These are phyloP conservation scores for Cryptosporidium meleagridis DNA, from an alignment of 169 alveolate species.

Conservation along the genomic window DNA sequence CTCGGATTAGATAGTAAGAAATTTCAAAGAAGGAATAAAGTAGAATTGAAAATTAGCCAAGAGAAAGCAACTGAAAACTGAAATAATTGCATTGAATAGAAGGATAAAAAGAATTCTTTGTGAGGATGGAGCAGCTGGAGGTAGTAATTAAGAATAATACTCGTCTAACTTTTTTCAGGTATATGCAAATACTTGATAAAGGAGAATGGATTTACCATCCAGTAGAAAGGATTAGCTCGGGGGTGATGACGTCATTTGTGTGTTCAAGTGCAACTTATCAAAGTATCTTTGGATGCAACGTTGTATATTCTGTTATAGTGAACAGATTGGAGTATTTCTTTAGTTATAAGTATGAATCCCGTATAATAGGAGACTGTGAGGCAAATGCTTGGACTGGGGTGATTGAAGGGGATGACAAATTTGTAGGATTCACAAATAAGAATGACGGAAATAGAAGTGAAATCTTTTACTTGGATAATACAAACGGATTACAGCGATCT, in stretches of 20 bases:
- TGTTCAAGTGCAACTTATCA: conserved; percentile 53
- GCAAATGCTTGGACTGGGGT: conserved; percentile 35
- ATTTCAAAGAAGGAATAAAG: background rate
- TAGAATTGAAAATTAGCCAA: background rate
- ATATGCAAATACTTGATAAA: conserved; percentile 34
- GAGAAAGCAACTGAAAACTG: background rate
- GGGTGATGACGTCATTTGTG: conserved; percentile 41
- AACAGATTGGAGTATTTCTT: conserved; percentile 37
- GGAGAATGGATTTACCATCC: conserved; percentile 74
- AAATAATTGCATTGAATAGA: background rate
- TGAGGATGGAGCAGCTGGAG: conserved; percentile 66
- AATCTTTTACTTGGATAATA: conserved; percentile 39
- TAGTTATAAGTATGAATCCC: conserved; percentile 55
- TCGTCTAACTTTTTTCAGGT: conserved; percentile 53
- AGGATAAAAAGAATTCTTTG: background rate
- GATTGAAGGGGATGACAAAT: conserved; percentile 9
- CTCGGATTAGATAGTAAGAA: background rate
- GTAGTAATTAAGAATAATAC: conserved; percentile 55
- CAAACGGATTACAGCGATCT: conserved; percentile 45
- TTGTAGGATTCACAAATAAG: background rate
- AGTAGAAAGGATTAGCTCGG: conserved; percentile 35
- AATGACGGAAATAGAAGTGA: background rate
- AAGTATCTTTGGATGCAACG: conserved; percentile 17
- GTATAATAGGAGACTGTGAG: conserved; percentile 41
- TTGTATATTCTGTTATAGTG: conserved; percentile 42